Evolutionary conservation across 2,329 filamentous ascomycete genomes (phyloP), one percentile per base, ranked within the genome.

Genomic region (Emmonsia crescens): DNA sequence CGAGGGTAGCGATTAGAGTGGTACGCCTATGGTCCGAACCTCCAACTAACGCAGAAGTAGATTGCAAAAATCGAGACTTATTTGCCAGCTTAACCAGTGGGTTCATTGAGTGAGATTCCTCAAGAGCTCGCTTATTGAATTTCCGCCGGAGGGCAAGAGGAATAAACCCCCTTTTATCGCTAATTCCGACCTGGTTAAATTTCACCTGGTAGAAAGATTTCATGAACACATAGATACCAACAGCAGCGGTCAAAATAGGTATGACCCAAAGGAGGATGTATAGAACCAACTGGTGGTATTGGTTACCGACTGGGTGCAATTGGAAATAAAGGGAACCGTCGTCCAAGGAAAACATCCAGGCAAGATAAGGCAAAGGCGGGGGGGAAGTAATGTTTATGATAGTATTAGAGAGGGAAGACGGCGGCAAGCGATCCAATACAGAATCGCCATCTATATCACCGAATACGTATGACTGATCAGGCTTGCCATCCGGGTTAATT

Each of bases 1-100:
- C 85, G 83, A 88, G 87, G 6, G 85, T 88, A 14, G 84, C 85
- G 60, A 88, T 86, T 27, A 88, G 78, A 1, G 87, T 82, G 38
- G 80, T 86, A n/a, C 82, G 76, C 52, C 77, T 64, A 42, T 66
- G 69, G 24, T 76, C 71, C n/a, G 66, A 65, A 48, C 68, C 70
- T 40, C 65, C 66, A 36, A 68, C 70, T 57, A 75, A 72, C 0
- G 70, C 71, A 27, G 74, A 69, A 6, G 67, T 74, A 57, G 70
- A 74, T 58, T 75, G 74, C 5, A 76, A 66, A 38, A 75, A 74
- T 3, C 69, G 71, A 2, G 73, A 75, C 61, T 68, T 74, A 55
- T 70, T 73, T 31, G 69, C 68, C 29, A 76, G 63, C 6, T 70
- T 71, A 62, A 74, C 67, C 16, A 79, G 61, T 2, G 69, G 66